Percentiles rank a stretch among this genome's conserved stretches.
Evolutionary conservation across 805 yeast species (phyloP).

Genomic region (Starmerella riodocensis): DNA sequence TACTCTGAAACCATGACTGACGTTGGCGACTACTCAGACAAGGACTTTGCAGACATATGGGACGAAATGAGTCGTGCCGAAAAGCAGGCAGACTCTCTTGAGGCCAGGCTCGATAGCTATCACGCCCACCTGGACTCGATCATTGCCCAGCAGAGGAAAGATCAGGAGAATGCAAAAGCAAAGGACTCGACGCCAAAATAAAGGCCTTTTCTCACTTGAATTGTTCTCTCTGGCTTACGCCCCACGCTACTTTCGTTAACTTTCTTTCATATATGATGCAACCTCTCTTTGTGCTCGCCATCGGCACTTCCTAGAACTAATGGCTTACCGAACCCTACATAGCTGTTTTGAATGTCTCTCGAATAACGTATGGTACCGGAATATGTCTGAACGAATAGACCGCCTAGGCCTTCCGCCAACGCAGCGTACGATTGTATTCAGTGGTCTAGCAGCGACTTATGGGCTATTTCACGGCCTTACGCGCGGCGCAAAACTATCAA

Average conservation of each 20-base stretch:
- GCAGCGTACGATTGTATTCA: conserved; percentile 13
- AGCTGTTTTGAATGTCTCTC: too few relatives aligned
- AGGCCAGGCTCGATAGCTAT: conserved; percentile 16
- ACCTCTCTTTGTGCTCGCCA: not conserved
- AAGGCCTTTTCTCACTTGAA: not conserved
- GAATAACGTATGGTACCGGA: too few relatives aligned
- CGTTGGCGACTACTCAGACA: conserved; percentile 18
- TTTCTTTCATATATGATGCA: too few relatives aligned
- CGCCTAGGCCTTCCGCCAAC: conserved; percentile 14
- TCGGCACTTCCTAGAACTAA: too few relatives aligned
- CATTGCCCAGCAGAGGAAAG: conserved; percentile 4
- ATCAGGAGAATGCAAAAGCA: not conserved
- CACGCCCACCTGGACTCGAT: conserved; percentile 18
- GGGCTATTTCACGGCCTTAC: conserved; percentile 39
- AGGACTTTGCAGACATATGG: conserved; percentile 21
- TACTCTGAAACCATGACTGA: too few relatives aligned
- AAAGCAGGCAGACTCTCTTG: conserved; percentile 18
- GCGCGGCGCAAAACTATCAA: conserved; percentile 42
- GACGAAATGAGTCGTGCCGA: conserved; percentile 20
- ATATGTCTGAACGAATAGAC: conserved; percentile 3
- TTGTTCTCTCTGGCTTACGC: not conserved
- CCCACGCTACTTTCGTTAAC: too few relatives aligned
- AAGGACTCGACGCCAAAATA: not conserved
- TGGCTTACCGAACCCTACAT: too few relatives aligned
- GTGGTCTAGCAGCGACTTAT: conserved; percentile 17